A percentile compares a stretch with the other conserved stretches of the same genome.
Conservation (phyloP, 257 asterid species). For the Verbascum thapsus region DNA sequence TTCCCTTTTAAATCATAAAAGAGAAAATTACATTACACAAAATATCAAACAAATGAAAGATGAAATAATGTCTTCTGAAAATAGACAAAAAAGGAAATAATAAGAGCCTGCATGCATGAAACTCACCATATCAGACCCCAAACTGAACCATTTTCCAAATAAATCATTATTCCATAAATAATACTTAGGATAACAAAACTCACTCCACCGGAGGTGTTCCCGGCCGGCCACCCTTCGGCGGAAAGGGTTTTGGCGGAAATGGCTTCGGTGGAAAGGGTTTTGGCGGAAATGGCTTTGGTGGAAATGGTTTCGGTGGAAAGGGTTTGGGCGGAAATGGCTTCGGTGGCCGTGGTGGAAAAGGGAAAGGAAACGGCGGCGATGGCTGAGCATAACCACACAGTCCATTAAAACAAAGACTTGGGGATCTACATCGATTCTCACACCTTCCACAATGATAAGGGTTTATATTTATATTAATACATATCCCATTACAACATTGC, state of each 20-base stretch:
- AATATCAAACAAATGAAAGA: too few relatives aligned
- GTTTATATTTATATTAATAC: conserved; percentile 45
- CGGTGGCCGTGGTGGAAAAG: conserved; percentile 38
- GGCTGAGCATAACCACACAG: conserved; percentile 70
- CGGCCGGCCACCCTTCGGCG: conserved; percentile 11
- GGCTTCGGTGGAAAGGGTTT: conserved; percentile 33
- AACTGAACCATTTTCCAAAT: neutral
- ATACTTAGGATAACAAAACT: too few relatives aligned
- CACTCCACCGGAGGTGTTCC: too few relatives aligned
- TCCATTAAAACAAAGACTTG: conserved; percentile 49
- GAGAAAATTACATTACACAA: too few relatives aligned
- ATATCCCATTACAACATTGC: conserved; percentile 66
- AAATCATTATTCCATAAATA: too few relatives aligned
- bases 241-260: conserved; percentile 2
- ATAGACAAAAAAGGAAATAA: too few relatives aligned
- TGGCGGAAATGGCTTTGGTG: conserved; percentile 26
- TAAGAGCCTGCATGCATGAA: too few relatives aligned
- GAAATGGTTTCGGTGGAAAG: conserved; percentile 37
- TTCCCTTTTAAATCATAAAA: too few relatives aligned
- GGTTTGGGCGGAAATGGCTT: too few relatives aligned
- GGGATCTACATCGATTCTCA: conserved; percentile 44
- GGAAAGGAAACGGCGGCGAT: conserved; percentile 47
- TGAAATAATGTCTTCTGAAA: too few relatives aligned
- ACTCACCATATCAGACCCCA: too few relatives aligned
- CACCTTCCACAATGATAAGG: conserved; percentile 70